Evolutionary conservation across 2,329 filamentous ascomycete species (phyloP).

Genomic region (Ophiostoma angusticollis): DNA sequence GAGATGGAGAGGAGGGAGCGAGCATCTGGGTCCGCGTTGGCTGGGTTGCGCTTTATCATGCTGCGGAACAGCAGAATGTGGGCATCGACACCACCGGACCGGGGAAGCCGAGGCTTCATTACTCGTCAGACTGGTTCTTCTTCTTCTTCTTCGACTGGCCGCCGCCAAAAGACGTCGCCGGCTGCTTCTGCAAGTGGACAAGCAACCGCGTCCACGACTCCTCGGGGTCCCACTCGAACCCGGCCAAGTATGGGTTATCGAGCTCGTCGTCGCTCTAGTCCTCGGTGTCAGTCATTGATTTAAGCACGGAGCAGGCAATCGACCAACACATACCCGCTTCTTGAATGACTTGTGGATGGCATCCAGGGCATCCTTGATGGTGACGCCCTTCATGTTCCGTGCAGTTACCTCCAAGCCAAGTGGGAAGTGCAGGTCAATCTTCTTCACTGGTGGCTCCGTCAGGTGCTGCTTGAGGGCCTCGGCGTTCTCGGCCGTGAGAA

Average conservation of each 20-base stretch:
- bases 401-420: slow-evolving; percentile 78
- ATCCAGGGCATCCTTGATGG: slow-evolving; percentile 91
- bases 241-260: slow-evolving; percentile 72
- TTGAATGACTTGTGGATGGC: slow-evolving; percentile 94
- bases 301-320: not conserved
- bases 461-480: slow-evolving; percentile 72
- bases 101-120: slow-evolving; percentile 14
- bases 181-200: slow-evolving; percentile 68
- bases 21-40: no score
- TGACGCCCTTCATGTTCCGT: slow-evolving; percentile 86
- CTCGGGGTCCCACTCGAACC: slow-evolving; percentile 94
- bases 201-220: slow-evolving; percentile 80
- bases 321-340: slow-evolving; percentile 64
- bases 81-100: no score
- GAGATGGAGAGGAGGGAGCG: not conserved
- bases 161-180: slow-evolving; percentile 23
- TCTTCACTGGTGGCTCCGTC: slow-evolving; percentile 74
- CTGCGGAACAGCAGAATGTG: no score
- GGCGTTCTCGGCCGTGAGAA: slow-evolving; percentile 65
- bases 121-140: slow-evolving; percentile 34
- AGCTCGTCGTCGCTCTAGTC: slow-evolving; percentile 79
- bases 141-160: slow-evolving; percentile 51
- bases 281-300: not conserved
- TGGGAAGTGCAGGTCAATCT: slow-evolving; percentile 86
- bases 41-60: no score